A percentile compares a stretch with the other conserved stretches of the same genome.
phyloP scores from a whole-genome alignment of 2,329 filamentous ascomycete genomes.

The Colletotrichum destructivum region DNA sequence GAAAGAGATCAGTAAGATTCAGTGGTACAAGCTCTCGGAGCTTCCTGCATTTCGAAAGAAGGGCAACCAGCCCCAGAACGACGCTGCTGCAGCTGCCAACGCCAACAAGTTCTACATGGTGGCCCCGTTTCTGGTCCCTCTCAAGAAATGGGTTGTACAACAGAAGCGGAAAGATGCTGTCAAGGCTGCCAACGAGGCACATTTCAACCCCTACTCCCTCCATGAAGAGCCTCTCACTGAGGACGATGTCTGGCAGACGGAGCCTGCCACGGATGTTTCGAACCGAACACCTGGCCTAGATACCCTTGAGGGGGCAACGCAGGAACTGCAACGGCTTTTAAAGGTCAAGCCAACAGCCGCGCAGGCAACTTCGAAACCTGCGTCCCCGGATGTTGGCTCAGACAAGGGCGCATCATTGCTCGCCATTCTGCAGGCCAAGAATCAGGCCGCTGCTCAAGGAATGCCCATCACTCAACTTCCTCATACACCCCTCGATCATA shows the following conservation, averaged over 20 bases:
- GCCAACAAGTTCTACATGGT: slow-evolving; percentile 98
- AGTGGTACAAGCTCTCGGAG: slow-evolving; percentile 93
- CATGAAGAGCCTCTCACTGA: slow-evolving; percentile 73
- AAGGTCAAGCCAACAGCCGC: slow-evolving; percentile 69
- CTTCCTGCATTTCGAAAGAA: slow-evolving; percentile 87
- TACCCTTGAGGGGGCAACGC: slow-evolving; percentile 65
- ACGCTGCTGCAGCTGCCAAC: slow-evolving; percentile 69
- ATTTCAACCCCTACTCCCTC: slow-evolving; percentile 60
- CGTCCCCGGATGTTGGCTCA: slow-evolving; percentile 46
- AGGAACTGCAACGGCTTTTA: slow-evolving; percentile 68
- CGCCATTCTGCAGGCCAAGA: slow-evolving; percentile 65
- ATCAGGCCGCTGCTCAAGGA: slow-evolving; percentile 41
- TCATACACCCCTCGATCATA: slow-evolving; percentile 70
- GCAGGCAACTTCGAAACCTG: slow-evolving; percentile 60
- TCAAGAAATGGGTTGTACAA: slow-evolving; percentile 92
- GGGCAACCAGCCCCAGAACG: slow-evolving; percentile 68
- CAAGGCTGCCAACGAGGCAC: slow-evolving; percentile 57
- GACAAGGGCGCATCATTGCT: slow-evolving; percentile 68
- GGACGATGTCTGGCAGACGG: slow-evolving; percentile 69
- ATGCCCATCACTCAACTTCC: slow-evolving; percentile 51
- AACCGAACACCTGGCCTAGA: slow-evolving; percentile 58
- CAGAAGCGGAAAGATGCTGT: slow-evolving; percentile 81
- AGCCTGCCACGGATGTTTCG: slow-evolving; percentile 49
- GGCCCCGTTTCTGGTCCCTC: slow-evolving; percentile 86
- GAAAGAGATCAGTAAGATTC: slow-evolving; percentile 97